phyloP scores from a whole-genome alignment of 177 flowering plant genomes.

The Vitis hybrid region DNA sequence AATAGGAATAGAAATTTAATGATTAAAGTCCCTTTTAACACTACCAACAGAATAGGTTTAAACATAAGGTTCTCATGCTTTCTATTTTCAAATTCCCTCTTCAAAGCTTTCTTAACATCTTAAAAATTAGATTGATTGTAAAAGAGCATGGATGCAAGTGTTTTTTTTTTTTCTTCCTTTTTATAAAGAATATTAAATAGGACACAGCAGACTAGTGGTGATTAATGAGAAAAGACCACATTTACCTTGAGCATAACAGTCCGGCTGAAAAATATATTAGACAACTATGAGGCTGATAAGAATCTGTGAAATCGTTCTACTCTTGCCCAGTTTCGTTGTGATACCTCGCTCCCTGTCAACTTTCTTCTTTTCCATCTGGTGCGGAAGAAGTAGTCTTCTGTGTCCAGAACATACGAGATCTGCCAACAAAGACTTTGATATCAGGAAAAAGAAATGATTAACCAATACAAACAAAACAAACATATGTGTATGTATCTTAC shows the following conservation, averaged over 20 bases:
- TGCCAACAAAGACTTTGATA: slow-evolving; percentile 15
- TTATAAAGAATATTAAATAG: background rate
- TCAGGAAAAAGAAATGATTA: background rate
- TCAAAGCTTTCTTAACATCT: background rate
- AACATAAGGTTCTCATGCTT: too few species aligned
- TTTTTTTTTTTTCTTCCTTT: background rate
- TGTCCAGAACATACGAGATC: slow-evolving; percentile 53
- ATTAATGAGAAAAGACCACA: too few species aligned
- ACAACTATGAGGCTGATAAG: slow-evolving; percentile 18
- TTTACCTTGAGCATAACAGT: slow-evolving; percentile 4
- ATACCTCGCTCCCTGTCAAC: background rate
- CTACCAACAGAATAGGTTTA: too few species aligned
- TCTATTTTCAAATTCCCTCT: background rate
- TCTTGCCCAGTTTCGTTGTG: slow-evolving; percentile 16
- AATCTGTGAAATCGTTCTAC: slow-evolving; percentile 31
- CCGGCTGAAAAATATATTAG: background rate
- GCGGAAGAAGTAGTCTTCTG: slow-evolving; percentile 47
- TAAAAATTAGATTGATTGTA: background rate
- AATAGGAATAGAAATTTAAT: too few species aligned
- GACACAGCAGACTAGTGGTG: background rate
- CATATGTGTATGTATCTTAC: too few species aligned
- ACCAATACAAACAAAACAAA: too few species aligned
- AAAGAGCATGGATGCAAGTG: background rate
- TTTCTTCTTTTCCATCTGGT: slow-evolving; percentile 19
- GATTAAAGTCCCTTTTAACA: too few species aligned